Evolutionary conservation across 106 monocot genomes (phyloP).

Genomic region (Allium sativum): DNA sequence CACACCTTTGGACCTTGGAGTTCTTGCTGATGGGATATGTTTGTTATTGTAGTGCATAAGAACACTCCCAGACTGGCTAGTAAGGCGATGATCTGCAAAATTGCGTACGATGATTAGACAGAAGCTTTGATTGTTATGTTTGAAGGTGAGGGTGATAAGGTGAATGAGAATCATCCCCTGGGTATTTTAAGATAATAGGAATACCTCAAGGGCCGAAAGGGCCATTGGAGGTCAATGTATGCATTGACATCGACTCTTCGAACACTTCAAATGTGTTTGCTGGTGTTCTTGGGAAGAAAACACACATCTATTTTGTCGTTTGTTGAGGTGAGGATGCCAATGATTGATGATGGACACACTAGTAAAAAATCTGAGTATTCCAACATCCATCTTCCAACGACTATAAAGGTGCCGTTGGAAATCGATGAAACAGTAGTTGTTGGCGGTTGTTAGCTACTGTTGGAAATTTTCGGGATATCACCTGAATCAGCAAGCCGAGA

Average conservation of each 20-base stretch:
- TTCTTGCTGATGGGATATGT: conserved; percentile 35
- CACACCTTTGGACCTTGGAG: conserved; percentile 44
- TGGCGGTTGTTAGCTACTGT: too few relatives aligned
- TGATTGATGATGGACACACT: conserved; percentile 53
- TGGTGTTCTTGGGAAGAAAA: conserved; percentile 18
- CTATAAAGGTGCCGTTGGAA: too few relatives aligned
- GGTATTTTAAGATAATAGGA: conserved; percentile 60
- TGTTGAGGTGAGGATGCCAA: conserved; percentile 70
- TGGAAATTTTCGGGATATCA: too few relatives aligned
- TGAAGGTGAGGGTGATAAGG: conserved; percentile 54
- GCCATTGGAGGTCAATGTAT: conserved; percentile 41
- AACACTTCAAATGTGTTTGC: conserved; percentile 51
- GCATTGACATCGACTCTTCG: conserved; percentile 68
- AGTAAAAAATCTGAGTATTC: too few relatives aligned
- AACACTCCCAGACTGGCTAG: conserved; percentile 61
- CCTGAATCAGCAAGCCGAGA: too few relatives aligned
- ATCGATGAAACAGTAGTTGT: too few relatives aligned
- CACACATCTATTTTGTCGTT: conserved; percentile 19
- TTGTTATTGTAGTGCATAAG: conserved; percentile 31
- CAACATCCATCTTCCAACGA: too few relatives aligned
- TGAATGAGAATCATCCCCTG: conserved; percentile 51
- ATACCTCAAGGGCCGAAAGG: conserved; percentile 59
- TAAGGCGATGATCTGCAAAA: conserved; percentile 53
- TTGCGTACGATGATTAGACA: conserved; percentile 51
- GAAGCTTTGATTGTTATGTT: conserved; percentile 60